Evolutionary conservation across 2,329 filamentous ascomycete genomes (phyloP), one percentile per base, ranked within the genome.

Genomic region (Xylariaceae sp.): DNA sequence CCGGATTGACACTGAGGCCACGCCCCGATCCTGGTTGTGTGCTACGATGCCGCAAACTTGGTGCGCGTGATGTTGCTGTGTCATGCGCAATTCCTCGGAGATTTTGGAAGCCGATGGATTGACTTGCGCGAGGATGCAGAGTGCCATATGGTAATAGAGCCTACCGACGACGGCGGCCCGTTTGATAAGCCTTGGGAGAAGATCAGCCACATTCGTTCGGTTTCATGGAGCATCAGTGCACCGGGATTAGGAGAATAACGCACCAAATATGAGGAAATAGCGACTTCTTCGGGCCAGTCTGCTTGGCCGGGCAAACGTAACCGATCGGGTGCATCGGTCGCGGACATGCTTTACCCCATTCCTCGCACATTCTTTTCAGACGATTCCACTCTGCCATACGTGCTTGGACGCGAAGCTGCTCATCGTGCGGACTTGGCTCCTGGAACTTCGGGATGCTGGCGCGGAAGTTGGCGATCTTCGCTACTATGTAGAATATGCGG

Each of bases 21-120:
- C 85, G 34, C 89, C 90, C 30, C 84, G 81, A 70, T 96, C 91
- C 68, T 92, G 89, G 55, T 88, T 86, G 70, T 96, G 91, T 2
- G 90, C 89, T 23, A 90, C 86, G 62, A 97, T 95, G 11, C 93
- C 93, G 70, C 92, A 97, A 23, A 96, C 88, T 71, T 92, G 88
- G 65, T 89, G 87, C 0, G 91, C 88, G 70, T 97, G 90, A 62
- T 85, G 83, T 53, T 87, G 79, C 66, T 89, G 86, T 69, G 89
- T 81, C 3, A 82, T 78, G 51, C 82, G 83, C 83, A 93, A 90
- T 61, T 91, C 87, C 3, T 84, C 78, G 15, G 78, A 77, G 44
- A 84, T 80, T 6, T 81, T 76, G 9, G 82, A 78, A 44, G 86
- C 80, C 55, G 88, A 73, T 0, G 92, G 92, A 71, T 96, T 88